Evolutionary conservation across 163 green algal genomes (phyloP).

Genomic region (Trebouxia gelatinosa): DNA sequence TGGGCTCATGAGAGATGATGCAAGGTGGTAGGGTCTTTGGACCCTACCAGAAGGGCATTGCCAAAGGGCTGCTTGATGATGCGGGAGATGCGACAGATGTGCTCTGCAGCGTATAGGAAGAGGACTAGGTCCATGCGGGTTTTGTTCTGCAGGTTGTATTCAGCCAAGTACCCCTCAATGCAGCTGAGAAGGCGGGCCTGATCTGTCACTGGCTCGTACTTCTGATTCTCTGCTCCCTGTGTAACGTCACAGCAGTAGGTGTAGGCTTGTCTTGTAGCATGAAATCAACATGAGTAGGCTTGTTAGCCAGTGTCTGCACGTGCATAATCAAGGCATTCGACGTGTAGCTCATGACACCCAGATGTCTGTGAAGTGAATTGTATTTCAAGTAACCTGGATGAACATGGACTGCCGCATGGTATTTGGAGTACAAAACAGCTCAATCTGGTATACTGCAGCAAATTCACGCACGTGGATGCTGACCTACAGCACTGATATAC

Average conservation of each 20-base stretch:
- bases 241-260: background rate
- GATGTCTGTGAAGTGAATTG: too few species aligned
- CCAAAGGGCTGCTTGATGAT: slow-evolving; percentile 80
- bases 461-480: too few species aligned
- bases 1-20: too few species aligned
- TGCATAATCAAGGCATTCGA: too few species aligned
- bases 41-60: slow-evolving; percentile 71
- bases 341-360: too few species aligned
- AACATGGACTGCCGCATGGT: background rate
- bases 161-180: slow-evolving; percentile 65
- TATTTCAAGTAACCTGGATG: too few species aligned
- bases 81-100: slow-evolving; percentile 74
- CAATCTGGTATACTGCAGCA: too few species aligned
- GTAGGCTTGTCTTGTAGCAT: background rate
- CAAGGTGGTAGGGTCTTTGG: too few species aligned
- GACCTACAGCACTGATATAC: too few species aligned
- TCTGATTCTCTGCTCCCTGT: slow-evolving; percentile 50
- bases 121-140: slow-evolving; percentile 71
- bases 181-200: slow-evolving; percentile 51
- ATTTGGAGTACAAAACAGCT: background rate
- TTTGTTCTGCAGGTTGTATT: slow-evolving; percentile 77
- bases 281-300: too few species aligned
- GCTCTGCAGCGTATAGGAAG: slow-evolving; percentile 75
- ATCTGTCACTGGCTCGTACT: slow-evolving; percentile 61
- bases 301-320: too few species aligned